Base-by-base conservation (phyloP, 805 yeast genomes). In the Diddensiella caesifluorescens region DNA sequence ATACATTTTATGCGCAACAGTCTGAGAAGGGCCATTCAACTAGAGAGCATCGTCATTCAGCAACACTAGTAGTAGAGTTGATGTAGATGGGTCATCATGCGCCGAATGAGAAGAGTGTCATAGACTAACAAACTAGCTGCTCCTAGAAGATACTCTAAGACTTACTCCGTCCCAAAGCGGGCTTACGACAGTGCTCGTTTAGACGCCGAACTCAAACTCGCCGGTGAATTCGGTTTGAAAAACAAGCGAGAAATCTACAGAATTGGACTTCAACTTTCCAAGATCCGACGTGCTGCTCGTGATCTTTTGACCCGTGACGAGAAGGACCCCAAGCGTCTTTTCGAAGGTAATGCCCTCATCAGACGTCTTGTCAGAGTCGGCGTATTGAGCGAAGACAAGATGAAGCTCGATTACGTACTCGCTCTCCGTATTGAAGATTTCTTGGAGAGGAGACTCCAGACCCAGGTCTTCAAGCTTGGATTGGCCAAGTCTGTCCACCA, bases 231-330 rank as follows among this genome's bases (percentile, higher is more conserved):
- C 84, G 98, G 98, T 82, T 83, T 92, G 71, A 90, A 88, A 80
- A 92, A 92, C 96, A 92, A 92, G 90, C 86, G 94, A 73, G 98
- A 92, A 78, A 87, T 92, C 73, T 92, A 92, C 95, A 88, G 98
- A 84, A 89, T 92, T 71, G 94, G 94, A 73, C 86, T 84, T 82
- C 97, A 92, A 79, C 85, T 92, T 68, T 92, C 98, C 56, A 92
- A 92, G 83, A 90, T 92, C 71, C 89, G 98, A 80, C 88, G 98
- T 80, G 98, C 98, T 73, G 98, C 98, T 69, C 95, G 98, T 84
- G 97, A 92, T 69, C 79, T 92, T 67, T 83, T 92, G 75, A 92
- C 98, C 80, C 88, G 96, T 80, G 98, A 92, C 68, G 98, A 92
- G 80, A 92, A 92, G 83, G 98, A 92, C 76, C 97, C 95, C 83